phyloP scores from a whole-genome alignment of 78 protist species.

The slime mould (Dictyostelium discoideum) region DNA sequence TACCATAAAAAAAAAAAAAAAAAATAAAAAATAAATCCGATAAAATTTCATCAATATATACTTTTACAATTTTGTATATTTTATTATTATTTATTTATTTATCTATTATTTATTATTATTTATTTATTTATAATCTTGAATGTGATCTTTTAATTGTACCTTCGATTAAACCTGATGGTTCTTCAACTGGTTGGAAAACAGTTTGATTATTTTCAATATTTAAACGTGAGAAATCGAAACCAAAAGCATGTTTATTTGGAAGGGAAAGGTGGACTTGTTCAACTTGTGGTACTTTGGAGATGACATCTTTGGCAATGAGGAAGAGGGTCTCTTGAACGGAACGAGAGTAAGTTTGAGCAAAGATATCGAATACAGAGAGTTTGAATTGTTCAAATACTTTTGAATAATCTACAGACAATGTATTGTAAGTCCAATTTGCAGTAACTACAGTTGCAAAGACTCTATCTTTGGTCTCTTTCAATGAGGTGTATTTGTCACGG shows the following conservation, averaged over 20 bases:
- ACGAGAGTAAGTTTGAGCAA: constrained; percentile 34
- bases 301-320: constrained; percentile 41
- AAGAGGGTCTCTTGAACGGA: constrained; percentile 78
- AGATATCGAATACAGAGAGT: constrained; percentile 49
- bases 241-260: constrained; percentile 80
- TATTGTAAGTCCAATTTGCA: constrained; percentile 69
- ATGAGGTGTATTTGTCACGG: constrained; percentile 70
- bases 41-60: background rate
- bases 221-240: constrained; percentile 54
- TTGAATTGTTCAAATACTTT: constrained; percentile 21
- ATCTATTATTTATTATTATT: background rate
- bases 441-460: constrained; percentile 70
- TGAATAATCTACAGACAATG: constrained; percentile 25
- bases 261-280: constrained; percentile 60
- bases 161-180: constrained; percentile 79
- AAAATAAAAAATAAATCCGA: background rate
- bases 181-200: constrained; percentile 80
- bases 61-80: background rate
- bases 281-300: background rate
- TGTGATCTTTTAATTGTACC: constrained; percentile 72
- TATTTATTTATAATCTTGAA: constrained; percentile 20
- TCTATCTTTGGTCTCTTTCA: constrained; percentile 71
- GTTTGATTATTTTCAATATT: constrained; percentile 28
- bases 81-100: background rate
- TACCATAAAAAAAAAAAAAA: background rate